phyloP scores from a whole-genome alignment of 352 stramenopile species.

The Ophiocytium majus region DNA sequence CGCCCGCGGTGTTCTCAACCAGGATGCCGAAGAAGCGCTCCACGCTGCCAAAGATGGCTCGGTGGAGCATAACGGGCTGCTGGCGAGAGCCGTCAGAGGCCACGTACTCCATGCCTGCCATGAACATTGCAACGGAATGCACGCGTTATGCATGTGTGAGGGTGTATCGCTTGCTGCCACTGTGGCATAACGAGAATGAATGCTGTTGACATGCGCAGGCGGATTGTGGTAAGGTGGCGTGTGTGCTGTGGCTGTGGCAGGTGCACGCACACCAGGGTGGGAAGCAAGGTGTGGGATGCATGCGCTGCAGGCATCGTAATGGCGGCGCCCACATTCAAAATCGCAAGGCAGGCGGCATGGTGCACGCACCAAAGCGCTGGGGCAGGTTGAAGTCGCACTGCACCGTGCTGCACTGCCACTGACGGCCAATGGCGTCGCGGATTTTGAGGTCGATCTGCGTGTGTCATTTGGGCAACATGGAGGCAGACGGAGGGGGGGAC shows the following conservation, averaged over 20 bases:
- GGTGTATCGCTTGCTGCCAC: too few relatives aligned
- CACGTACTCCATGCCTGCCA: slow-evolving; percentile 44
- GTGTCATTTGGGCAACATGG: too few relatives aligned
- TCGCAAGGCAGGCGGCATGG: too few relatives aligned
- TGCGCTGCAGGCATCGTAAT: too few relatives aligned
- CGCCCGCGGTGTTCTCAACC: slow-evolving; percentile 90
- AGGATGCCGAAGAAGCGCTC: slow-evolving; percentile 97
- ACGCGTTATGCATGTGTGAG: background rate
- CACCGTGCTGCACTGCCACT: slow-evolving; percentile 95
- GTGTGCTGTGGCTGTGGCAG: too few relatives aligned
- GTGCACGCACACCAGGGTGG: too few relatives aligned
- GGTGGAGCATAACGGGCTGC: slow-evolving; percentile 95
- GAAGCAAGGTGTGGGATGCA: too few relatives aligned
- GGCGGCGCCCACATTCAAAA: too few relatives aligned
- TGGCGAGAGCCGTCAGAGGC: slow-evolving; percentile 64
- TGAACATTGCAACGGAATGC: background rate
- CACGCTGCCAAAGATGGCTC: slow-evolving; percentile 91
- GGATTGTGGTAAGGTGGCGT: too few relatives aligned
- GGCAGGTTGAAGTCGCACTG: slow-evolving; percentile 97
- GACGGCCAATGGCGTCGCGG: slow-evolving; percentile 88
- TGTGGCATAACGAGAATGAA: too few relatives aligned
- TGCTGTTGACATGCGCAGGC: too few relatives aligned
- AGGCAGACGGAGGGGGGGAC: too few relatives aligned
- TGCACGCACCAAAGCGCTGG: slow-evolving; percentile 89
- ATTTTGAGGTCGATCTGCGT: slow-evolving; percentile 93